Evolutionary conservation across 192 early-diverging fungal genomes (phyloP).

Genomic region (Globomyces pollinis-pini): DNA sequence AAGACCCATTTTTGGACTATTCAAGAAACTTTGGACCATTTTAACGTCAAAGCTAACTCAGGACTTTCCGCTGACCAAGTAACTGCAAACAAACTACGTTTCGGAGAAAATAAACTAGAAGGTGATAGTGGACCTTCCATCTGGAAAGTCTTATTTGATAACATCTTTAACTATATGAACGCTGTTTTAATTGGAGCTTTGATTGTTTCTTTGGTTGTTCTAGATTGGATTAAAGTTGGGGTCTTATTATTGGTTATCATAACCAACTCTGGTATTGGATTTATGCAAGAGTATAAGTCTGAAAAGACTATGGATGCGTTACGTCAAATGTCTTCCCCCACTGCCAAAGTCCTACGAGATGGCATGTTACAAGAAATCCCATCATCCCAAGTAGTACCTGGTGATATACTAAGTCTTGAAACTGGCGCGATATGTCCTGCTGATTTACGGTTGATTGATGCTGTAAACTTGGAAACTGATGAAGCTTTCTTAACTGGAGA

Average conservation of each 20-base stretch:
- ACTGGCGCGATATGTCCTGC: too few relatives aligned
- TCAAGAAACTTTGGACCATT: too few relatives aligned
- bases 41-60: too few relatives aligned
- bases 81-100: too few relatives aligned
- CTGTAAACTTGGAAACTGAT: conserved; percentile 23
- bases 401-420: conserved; percentile 30
- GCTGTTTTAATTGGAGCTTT: conserved; percentile 26
- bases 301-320: conserved; percentile 31
- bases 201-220: conserved; percentile 8
- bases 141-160: conserved; percentile 23
- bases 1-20: too few relatives aligned
- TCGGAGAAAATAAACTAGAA: conserved; percentile 19
- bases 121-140: conserved; percentile 17
- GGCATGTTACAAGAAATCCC: conserved; percentile 16
- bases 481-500: conserved; percentile 32
- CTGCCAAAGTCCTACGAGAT: conserved; percentile 26
- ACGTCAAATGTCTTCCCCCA: conserved; percentile 31
- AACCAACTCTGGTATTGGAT: conserved; percentile 29
- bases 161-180: conserved; percentile 35
- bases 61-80: too few relatives aligned
- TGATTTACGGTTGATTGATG: conserved; percentile 21
- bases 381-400: conserved; percentile 22
- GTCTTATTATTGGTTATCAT: conserved; percentile 28
- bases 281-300: conserved; percentile 25
- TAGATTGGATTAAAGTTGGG: conserved; percentile 26